Base-by-base conservation (phyloP, 306 rosid species). In the Cucurbita argyrosperma region DNA sequence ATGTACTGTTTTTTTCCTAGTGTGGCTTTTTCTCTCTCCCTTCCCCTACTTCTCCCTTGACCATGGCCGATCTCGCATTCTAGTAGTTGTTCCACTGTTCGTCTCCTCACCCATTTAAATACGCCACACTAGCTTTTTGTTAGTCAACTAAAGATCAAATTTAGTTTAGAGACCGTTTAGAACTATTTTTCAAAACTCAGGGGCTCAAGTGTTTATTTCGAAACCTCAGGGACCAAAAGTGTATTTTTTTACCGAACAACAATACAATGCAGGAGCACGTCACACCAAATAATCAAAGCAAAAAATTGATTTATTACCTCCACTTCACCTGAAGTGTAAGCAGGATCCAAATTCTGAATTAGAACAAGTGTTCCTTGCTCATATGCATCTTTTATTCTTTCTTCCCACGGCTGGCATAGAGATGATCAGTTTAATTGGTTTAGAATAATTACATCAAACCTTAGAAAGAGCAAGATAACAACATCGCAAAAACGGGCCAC, bases 401-500 rank as follows among this genome's bases (percentile, higher is more conserved):
- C 99, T 80, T 89, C 96, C 99, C 97, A 89, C 52, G 91, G 80
- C 99, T 91, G 89, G 76, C 80, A 84, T 73, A 50, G 76, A 50
- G 10, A 80, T 49, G 58, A 49, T 62, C 7, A 61, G 70, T 61
- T 46, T 10, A 75, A 6, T 58, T 12, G 56, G 55, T 74, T 57
- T 13, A 56, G 23, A 39, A 42, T 18, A 65, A 43, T 42, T 10
- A 30, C 15, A 26, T 53, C 50, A 35, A 51, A 38, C 35, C 50
- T 38, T 52, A 74, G 26, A 56, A 42, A 56, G 42, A 43, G 57
- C 11, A 71, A 52, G 62, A 67, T n/a, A 37, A 35, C 26, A 3
- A 5, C 1, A 12, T 51, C 37, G 38, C 62, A 53, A 72, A 43
- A 54, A 52, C 4, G 9, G 76, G 10, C 47, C 62, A 43, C 5